Evolutionary conservation across 2,329 filamentous ascomycete genomes (phyloP).

Genomic region (Alternaria sp.): DNA sequence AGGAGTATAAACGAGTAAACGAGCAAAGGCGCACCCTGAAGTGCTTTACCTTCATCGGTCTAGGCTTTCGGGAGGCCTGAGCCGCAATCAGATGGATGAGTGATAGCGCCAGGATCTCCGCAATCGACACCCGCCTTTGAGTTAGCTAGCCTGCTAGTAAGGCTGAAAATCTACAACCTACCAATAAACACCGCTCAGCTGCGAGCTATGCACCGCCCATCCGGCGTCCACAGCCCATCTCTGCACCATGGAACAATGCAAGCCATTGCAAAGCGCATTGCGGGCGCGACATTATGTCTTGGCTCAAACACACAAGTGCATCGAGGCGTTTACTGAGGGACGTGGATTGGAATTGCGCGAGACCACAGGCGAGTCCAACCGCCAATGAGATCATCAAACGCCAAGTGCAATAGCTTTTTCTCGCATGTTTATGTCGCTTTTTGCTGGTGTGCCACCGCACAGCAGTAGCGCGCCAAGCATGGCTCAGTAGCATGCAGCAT

Average conservation of each 20-base stretch:
- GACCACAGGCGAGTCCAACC: neutral
- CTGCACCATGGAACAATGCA: neutral
- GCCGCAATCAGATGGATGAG: neutral
- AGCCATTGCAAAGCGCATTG: neutral
- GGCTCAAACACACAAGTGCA: conserved; percentile 4
- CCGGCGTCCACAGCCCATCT: neutral
- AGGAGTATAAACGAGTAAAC: conserved; percentile 2
- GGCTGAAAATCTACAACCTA: neutral
- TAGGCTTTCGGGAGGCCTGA: conserved; percentile 6
- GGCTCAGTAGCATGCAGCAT: neutral
- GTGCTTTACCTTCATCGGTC: neutral
- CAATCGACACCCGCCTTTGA: neutral
- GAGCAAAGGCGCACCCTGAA: neutral
- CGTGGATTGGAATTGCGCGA: neutral
- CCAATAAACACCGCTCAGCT: neutral
- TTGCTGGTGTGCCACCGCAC: neutral
- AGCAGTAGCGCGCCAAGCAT: conserved; percentile 1
- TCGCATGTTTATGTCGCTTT: neutral
- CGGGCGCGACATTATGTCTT: neutral
- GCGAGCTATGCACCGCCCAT: neutral
- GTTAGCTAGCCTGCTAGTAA: conserved; percentile 5
- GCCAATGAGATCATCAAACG: neutral
- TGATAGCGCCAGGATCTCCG: neutral
- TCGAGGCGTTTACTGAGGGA: neutral
- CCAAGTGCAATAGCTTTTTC: neutral